Conservation (phyloP, 257 asterid species). For the Solanum commersonii region DNA sequence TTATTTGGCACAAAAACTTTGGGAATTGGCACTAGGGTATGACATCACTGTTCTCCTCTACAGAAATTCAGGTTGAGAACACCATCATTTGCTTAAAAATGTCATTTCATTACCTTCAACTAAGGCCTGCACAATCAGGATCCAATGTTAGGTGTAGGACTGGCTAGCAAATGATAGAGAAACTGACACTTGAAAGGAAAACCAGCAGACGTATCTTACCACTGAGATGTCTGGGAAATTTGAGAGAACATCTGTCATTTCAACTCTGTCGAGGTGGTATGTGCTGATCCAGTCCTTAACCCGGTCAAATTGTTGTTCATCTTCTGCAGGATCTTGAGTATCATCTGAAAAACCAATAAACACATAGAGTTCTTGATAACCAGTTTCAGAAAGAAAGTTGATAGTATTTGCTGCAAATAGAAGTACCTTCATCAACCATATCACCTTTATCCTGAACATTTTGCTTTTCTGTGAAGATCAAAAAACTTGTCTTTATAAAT, state of each 20-base stretch:
- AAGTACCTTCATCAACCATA: slow-evolving; percentile 52
- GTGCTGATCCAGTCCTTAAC: slow-evolving; percentile 76
- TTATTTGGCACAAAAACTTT: neutral
- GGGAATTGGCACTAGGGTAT: neutral
- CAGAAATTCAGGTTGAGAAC: neutral
- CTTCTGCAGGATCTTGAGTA: slow-evolving; percentile 86
- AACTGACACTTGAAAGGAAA: neutral
- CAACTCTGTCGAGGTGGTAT: slow-evolving; percentile 59
- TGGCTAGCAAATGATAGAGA: neutral
- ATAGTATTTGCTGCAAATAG: neutral
- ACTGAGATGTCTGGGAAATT: slow-evolving; percentile 78
- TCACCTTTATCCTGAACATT: slow-evolving; percentile 27
- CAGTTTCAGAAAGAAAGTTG: neutral
- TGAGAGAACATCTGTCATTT: slow-evolving; percentile 63
- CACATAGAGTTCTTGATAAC: slow-evolving; percentile 1
- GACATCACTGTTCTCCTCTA: slow-evolving; percentile 7
- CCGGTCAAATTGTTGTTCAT: slow-evolving; percentile 58
- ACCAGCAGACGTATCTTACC: slow-evolving; percentile 26
- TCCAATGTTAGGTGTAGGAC: neutral
- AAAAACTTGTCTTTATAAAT: neutral
- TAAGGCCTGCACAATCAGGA: slow-evolving; percentile 47
- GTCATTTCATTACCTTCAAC: slow-evolving; percentile 64
- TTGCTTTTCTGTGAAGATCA: slow-evolving; percentile 34
- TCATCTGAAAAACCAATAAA: slow-evolving; percentile 35
- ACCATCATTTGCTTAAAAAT: slow-evolving; percentile 10